A percentile compares a stretch with the other conserved stretches of the same genome.
Conservation (phyloP, 805 yeast species). For the Lipomyces kockii region DNA sequence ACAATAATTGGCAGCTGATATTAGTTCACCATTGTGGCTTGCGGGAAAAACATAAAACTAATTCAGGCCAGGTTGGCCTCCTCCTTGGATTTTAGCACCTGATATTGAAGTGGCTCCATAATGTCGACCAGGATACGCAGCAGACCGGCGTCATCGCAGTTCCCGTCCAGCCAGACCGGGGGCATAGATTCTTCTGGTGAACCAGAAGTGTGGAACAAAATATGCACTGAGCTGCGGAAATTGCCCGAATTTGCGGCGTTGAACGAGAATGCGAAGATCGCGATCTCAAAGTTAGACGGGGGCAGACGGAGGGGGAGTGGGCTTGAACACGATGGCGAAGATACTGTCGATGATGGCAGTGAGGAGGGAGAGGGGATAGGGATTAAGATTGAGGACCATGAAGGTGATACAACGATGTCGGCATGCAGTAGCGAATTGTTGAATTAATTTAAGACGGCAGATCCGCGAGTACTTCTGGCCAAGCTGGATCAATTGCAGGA, state of each 20-base stretch:
- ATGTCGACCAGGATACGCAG: constrained; percentile 31
- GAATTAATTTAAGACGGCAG: background rate
- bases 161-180: constrained; percentile 2
- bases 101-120: background rate
- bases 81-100: background rate
- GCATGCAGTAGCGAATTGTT: background rate
- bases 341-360: constrained; percentile 7
- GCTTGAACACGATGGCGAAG: constrained; percentile 3
- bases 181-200: constrained; percentile 26
- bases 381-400: constrained; percentile 17
- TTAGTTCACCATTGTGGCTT: no score
- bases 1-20: no score
- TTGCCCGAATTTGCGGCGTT: constrained; percentile 19
- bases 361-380: constrained; percentile 11
- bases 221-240: constrained; percentile 16
- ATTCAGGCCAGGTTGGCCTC: background rate
- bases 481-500: constrained; percentile 25
- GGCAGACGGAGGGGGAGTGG: background rate
- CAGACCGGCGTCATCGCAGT: constrained; percentile 21
- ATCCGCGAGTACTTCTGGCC: constrained; percentile 14
- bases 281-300: constrained; percentile 17
- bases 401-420: constrained; percentile 1
- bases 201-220: constrained; percentile 32
- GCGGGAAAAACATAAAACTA: background rate
- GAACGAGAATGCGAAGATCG: constrained; percentile 12